Evolutionary conservation across 306 rosid genomes (phyloP).

Genomic region (Dalbergia cochinchinensis): DNA sequence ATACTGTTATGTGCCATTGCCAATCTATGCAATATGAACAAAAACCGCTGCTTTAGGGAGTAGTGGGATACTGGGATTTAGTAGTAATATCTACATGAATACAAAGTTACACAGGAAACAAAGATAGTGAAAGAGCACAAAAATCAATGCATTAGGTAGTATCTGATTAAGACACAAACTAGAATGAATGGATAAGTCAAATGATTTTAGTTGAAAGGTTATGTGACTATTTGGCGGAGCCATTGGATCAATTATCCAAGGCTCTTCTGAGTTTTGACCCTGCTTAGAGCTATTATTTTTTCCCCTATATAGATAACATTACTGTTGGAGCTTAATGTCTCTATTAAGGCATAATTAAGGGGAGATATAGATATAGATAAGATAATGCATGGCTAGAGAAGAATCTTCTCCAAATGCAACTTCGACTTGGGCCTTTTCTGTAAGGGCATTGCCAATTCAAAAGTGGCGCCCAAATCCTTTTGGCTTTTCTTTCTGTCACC

Average conservation of each 20-base stretch:
- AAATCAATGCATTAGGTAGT: constrained; percentile 21
- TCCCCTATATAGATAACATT: neutral
- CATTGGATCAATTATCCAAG: constrained; percentile 11
- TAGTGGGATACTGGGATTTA: constrained; percentile 4
- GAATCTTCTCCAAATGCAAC: neutral
- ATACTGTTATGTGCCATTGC: constrained; percentile 62
- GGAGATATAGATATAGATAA: neutral
- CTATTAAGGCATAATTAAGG: neutral
- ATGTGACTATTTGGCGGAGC: constrained; percentile 6
- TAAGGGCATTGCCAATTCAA: constrained; percentile 6
- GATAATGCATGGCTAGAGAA: neutral
- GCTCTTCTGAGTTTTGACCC: neutral
- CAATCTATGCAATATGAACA: constrained; percentile 55
- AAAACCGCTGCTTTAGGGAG: constrained; percentile 42
- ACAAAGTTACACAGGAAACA: constrained; percentile 25
- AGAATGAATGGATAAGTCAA: constrained; percentile 10
- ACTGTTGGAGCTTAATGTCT: neutral
- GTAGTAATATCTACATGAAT: neutral
- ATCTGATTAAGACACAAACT: constrained; percentile 41
- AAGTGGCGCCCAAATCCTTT: constrained; percentile 48
- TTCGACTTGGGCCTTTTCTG: constrained; percentile 7
- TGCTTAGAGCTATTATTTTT: neutral
- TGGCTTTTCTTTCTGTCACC: constrained; percentile 27
- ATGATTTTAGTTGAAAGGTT: constrained; percentile 16
- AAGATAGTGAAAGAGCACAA: neutral